phyloP scores from a whole-genome alignment of 352 stramenopile genomes.

The Pythium plurisporium region DNA sequence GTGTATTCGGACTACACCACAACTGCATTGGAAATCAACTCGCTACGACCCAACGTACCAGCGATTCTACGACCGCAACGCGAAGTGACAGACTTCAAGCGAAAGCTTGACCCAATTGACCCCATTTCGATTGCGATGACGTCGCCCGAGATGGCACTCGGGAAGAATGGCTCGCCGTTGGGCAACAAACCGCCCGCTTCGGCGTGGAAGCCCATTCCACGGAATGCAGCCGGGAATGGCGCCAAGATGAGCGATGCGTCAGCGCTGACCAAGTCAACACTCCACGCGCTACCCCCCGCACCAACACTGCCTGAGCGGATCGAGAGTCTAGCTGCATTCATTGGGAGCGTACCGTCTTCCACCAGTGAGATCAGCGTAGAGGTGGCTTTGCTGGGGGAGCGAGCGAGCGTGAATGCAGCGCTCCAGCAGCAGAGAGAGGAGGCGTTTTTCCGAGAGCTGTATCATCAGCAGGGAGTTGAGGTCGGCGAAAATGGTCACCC shows the following conservation, averaged over 20 bases:
- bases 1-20: slow-evolving; percentile 90
- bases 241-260: slow-evolving; percentile 9
- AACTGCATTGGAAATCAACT: slow-evolving; percentile 67
- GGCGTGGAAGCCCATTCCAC: slow-evolving; percentile 52
- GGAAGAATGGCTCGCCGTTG: not conserved
- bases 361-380: too few species aligned
- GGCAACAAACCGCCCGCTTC: slow-evolving; percentile 40
- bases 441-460: slow-evolving; percentile 64
- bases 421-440: slow-evolving; percentile 39
- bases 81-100: slow-evolving; percentile 43
- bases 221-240: not conserved
- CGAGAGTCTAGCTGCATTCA: slow-evolving; percentile 42
- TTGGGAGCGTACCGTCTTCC: slow-evolving; percentile 6
- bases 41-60: slow-evolving; percentile 49
- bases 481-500: slow-evolving; percentile 39
- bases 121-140: slow-evolving; percentile 16
- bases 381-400: too few species aligned
- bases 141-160: not conserved
- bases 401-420: not conserved
- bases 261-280: slow-evolving; percentile 6
- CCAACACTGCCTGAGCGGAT: slow-evolving; percentile 58
- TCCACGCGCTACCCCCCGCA: slow-evolving; percentile 29
- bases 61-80: slow-evolving; percentile 60
- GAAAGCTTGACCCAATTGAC: slow-evolving; percentile 39
- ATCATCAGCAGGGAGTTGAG: slow-evolving; percentile 43